A percentile compares a stretch with the other conserved stretches of the same genome.
Evolutionary conservation across 1,284 basidiomycete species (phyloP).

Genomic region (Puccinia coronata): DNA sequence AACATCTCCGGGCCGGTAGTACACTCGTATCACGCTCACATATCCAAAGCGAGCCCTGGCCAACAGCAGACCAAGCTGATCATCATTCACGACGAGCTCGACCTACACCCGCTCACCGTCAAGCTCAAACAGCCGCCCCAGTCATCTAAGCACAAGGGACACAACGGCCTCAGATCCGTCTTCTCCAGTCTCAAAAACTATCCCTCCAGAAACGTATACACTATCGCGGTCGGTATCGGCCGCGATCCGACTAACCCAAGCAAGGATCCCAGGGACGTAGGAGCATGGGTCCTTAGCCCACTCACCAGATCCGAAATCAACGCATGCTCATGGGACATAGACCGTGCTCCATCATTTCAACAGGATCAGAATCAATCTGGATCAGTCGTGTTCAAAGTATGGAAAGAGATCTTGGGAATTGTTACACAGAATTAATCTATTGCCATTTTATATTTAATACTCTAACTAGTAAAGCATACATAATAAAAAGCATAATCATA

Average conservation of each 20-base stretch:
- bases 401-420: background rate
- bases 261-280: conserved; percentile 15
- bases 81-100: conserved; percentile 39
- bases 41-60: conserved; percentile 10
- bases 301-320: conserved; percentile 33
- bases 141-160: conserved; percentile 32
- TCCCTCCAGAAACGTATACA: conserved; percentile 11
- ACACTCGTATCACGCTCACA: conserved; percentile 14
- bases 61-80: conserved; percentile 2
- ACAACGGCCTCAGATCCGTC: conserved; percentile 35
- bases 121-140: conserved; percentile 14
- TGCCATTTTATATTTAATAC: too few species aligned
- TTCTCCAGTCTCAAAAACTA: conserved; percentile 16
- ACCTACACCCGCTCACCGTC: conserved; percentile 20
- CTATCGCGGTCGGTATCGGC: conserved; percentile 30
- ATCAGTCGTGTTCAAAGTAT: conserved; percentile 20
- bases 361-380: background rate
- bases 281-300: conserved; percentile 32
- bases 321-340: conserved; percentile 30
- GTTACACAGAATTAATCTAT: too few species aligned
- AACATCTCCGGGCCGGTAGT: conserved; percentile 39
- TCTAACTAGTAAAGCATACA: too few species aligned
- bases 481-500: too few species aligned
- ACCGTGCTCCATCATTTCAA: background rate
- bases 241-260: conserved; percentile 12